Percentiles rank a stretch among this genome's conserved stretches.
These are phyloP conservation scores for Saprolegnia diclina DNA, from an alignment of 352 stramenopile genomes.

Conservation along the genomic window DNA sequence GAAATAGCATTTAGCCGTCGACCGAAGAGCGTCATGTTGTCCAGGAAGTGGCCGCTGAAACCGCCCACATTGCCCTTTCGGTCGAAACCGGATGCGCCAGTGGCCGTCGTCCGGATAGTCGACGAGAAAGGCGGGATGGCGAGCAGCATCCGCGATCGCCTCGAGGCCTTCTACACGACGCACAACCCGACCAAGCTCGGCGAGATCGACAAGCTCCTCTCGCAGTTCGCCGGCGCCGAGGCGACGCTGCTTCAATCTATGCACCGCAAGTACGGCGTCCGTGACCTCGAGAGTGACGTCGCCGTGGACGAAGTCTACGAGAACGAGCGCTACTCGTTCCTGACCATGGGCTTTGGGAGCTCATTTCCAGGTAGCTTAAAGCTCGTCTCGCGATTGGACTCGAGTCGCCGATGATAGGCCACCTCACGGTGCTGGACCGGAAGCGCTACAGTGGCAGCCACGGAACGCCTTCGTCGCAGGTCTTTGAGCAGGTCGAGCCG, in stretches of 20 bases:
- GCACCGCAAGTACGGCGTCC: conserved; percentile 56
- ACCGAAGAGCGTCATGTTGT: neutral
- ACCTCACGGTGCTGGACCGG: conserved; percentile 62
- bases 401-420: conserved; percentile 30
- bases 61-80: neutral
- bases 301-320: conserved; percentile 74
- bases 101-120: neutral
- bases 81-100: neutral
- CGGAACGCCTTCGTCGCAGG: conserved; percentile 57
- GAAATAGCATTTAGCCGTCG: too few relatives aligned
- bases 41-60: neutral
- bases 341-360: conserved; percentile 67
- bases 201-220: conserved; percentile 53
- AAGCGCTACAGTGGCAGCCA: conserved; percentile 51
- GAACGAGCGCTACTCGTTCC: conserved; percentile 74
- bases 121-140: neutral
- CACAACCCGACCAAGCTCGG: conserved; percentile 63
- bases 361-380: conserved; percentile 41
- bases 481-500: conserved; percentile 48
- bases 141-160: conserved; percentile 22
- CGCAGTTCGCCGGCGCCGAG: conserved; percentile 39
- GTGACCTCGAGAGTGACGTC: conserved; percentile 59
- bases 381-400: neutral
- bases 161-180: conserved; percentile 66
- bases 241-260: conserved; percentile 54